Percentiles rank a stretch among this genome's conserved stretches.
Conservation (phyloP, 352 stramenopile species). For the Halophytophthora polymorphica region DNA sequence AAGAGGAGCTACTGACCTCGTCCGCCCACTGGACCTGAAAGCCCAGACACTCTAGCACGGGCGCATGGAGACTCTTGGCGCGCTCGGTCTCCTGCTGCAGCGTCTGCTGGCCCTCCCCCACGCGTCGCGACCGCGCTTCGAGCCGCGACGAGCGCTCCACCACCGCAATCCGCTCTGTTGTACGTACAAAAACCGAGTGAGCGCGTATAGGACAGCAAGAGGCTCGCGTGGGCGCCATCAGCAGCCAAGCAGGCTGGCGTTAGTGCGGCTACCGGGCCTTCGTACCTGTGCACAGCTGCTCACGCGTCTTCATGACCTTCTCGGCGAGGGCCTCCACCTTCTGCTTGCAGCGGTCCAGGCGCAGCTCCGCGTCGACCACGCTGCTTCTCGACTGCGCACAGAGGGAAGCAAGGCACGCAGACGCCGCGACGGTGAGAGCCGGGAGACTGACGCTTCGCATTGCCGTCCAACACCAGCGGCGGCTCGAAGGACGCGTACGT, state of each 20-base stretch:
- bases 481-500: conserved; percentile 24
- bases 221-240: no score
- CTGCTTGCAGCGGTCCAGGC: conserved; percentile 50
- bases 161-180: conserved; percentile 47
- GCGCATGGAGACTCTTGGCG: conserved; percentile 36
- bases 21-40: conserved; percentile 63
- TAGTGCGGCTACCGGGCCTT: not conserved
- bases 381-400: conserved; percentile 39
- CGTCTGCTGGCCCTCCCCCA: conserved; percentile 43
- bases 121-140: conserved; percentile 37
- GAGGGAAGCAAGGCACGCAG: not conserved
- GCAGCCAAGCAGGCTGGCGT: not conserved
- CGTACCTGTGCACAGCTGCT: conserved; percentile 61
- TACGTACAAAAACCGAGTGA: not conserved
- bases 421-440: not conserved
- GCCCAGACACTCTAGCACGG: conserved; percentile 62
- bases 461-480: not conserved
- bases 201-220: not conserved
- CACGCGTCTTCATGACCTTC: conserved; percentile 66
- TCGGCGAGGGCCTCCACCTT: conserved; percentile 53
- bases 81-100: conserved; percentile 30
- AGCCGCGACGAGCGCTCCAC: conserved; percentile 53
- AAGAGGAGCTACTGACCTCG: conserved; percentile 25
- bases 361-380: conserved; percentile 49
- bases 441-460: not conserved